phyloP scores from a whole-genome alignment of 768 basidiomycete genomes.

The Boletus sp. region DNA sequence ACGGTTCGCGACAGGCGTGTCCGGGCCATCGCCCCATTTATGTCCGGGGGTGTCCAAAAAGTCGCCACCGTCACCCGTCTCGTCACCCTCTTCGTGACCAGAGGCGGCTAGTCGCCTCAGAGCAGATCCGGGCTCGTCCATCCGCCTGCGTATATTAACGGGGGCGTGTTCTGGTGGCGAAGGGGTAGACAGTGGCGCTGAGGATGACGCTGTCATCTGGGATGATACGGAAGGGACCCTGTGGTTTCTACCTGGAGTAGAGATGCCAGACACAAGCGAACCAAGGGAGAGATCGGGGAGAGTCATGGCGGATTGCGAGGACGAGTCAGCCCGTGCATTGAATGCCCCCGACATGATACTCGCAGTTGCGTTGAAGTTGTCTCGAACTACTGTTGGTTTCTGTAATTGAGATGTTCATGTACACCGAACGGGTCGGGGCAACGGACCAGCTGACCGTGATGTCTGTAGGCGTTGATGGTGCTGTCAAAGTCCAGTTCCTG shows the following conservation, averaged over 20 bases:
- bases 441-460: slow-evolving; percentile 5
- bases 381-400: neutral
- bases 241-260: slow-evolving; percentile 46
- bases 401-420: neutral
- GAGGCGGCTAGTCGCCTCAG: slow-evolving; percentile 38
- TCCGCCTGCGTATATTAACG: slow-evolving; percentile 35
- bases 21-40: slow-evolving; percentile 51
- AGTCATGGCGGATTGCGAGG: slow-evolving; percentile 42
- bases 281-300: slow-evolving; percentile 63
- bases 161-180: slow-evolving; percentile 41
- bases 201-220: slow-evolving; percentile 51
- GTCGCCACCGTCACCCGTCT: slow-evolving; percentile 40
- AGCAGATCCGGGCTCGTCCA: slow-evolving; percentile 40
- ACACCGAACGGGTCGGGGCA: too few species aligned
- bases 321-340: slow-evolving; percentile 39
- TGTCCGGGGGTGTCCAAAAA: slow-evolving; percentile 54
- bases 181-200: slow-evolving; percentile 49
- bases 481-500: neutral
- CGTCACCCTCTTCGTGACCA: slow-evolving; percentile 37
- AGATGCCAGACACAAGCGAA: slow-evolving; percentile 52
- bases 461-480: slow-evolving; percentile 1
- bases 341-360: slow-evolving; percentile 43
- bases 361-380: neutral
- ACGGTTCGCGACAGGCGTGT: slow-evolving; percentile 50
- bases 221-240: slow-evolving; percentile 52